Evolutionary conservation across 176 grass and related monocot genomes (phyloP).

Genomic region (Ampelocalamus luodianensis): DNA sequence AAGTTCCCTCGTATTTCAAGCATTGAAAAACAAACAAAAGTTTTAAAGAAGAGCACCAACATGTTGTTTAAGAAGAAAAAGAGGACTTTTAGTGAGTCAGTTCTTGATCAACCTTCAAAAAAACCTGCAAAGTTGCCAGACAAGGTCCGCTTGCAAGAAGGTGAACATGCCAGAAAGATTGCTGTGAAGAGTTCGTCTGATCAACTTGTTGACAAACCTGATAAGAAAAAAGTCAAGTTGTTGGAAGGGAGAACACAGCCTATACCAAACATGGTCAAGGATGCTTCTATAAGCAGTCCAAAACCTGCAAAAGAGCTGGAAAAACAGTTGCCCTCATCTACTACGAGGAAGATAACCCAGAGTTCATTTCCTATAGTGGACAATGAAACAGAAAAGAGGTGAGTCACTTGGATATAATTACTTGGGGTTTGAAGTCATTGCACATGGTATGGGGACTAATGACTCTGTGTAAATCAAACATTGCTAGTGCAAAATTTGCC

Average conservation of each 20-base stretch:
- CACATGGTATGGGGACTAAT: not conserved
- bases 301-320: conserved; percentile 41
- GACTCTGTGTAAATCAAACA: not conserved
- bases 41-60: conserved; percentile 40
- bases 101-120: conserved; percentile 23
- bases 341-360: conserved; percentile 31
- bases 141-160: conserved; percentile 31
- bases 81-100: conserved; percentile 32
- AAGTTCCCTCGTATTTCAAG: conserved; percentile 60
- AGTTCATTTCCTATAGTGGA: conserved; percentile 75
- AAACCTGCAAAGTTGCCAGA: conserved; percentile 13
- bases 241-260: conserved; percentile 27
- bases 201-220: conserved; percentile 17
- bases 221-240: conserved; percentile 40
- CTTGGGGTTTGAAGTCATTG: conserved; percentile 5
- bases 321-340: conserved; percentile 27
- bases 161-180: conserved; percentile 23
- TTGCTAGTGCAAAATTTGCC: not conserved
- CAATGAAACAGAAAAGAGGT: conserved; percentile 68
- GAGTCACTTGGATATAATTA: conserved; percentile 49
- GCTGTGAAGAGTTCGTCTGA: conserved; percentile 22
- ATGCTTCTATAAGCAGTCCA: conserved; percentile 32
- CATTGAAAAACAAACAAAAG: conserved; percentile 28
- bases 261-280: conserved; percentile 27
- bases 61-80: conserved; percentile 44